phyloP scores from a whole-genome alignment of 176 grass and related monocot genomes.

The Bromus sterilis region DNA sequence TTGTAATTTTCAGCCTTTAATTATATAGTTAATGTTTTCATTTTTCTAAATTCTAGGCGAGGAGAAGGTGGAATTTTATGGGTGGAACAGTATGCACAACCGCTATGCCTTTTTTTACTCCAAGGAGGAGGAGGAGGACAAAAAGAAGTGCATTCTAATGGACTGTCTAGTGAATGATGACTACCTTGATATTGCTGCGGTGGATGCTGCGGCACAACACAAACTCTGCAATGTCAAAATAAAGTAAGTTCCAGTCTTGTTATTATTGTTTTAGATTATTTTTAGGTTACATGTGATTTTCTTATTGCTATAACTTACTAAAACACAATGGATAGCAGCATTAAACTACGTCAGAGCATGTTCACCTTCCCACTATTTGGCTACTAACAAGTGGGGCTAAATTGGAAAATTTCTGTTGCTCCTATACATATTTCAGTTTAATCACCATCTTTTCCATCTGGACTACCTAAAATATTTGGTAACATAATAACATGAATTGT shows the following conservation, averaged over 20 bases:
- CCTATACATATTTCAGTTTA: background rate
- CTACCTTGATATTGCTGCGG: constrained; percentile 48
- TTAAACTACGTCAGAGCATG: background rate
- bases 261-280: background rate
- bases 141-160: constrained; percentile 50
- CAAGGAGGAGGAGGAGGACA: constrained; percentile 62
- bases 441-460: background rate
- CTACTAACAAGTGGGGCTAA: background rate
- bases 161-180: constrained; percentile 61
- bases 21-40: background rate
- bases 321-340: background rate
- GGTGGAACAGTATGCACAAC: constrained; percentile 67
- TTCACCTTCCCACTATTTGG: background rate
- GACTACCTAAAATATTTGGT: background rate
- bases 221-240: constrained; percentile 48
- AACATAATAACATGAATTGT: background rate
- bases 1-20: background rate
- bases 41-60: constrained; percentile 17
- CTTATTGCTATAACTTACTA: background rate
- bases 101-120: constrained; percentile 60
- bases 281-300: background rate
- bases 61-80: constrained; percentile 62
- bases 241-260: constrained; percentile 40
- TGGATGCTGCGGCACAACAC: constrained; percentile 38
- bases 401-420: background rate